Conservation (phyloP, 352 stramenopile species). For the Pythium periplocum region DNA sequence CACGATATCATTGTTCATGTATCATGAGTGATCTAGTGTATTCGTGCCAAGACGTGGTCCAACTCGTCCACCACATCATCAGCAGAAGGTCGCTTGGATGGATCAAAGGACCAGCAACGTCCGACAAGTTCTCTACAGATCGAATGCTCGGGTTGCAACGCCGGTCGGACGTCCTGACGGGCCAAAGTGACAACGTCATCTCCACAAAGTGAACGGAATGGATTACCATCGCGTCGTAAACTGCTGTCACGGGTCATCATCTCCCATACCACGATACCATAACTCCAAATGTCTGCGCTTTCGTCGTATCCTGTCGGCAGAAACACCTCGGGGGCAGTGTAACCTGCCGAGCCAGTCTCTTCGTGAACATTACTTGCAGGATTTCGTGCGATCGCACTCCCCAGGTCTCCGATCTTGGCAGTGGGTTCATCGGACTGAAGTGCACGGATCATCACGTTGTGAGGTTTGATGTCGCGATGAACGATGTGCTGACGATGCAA, state of each 20-base stretch:
- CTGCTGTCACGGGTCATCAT: not conserved
- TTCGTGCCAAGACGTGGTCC: too few relatives aligned
- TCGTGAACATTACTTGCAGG: conserved; percentile 10
- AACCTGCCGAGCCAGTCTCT: conserved; percentile 16
- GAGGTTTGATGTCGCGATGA: conserved; percentile 19
- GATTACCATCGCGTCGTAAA: conserved; percentile 1
- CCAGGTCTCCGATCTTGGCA: conserved; percentile 20
- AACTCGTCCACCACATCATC: not conserved
- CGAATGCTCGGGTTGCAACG: not conserved
- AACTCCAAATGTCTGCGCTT: conserved; percentile 17
- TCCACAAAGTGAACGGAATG: conserved; percentile 7
- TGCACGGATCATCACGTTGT: conserved; percentile 18
- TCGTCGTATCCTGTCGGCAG: conserved; percentile 12
- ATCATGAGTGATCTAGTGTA: too few relatives aligned
- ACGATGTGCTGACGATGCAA: conserved; percentile 10
- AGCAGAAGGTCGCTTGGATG: conserved; percentile 7
- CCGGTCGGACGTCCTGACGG: conserved; percentile 6
- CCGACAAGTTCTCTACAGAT: conserved; percentile 4
- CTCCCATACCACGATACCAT: conserved; percentile 20
- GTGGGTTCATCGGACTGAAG: not conserved
- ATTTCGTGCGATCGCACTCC: conserved; percentile 9
- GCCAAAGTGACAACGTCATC: conserved; percentile 12
- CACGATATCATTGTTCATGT: too few relatives aligned
- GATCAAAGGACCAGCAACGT: conserved; percentile 12
- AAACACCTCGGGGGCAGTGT: conserved; percentile 22